phyloP scores from a whole-genome alignment of 768 basidiomycete species.

The Tubosaeta sp. region DNA sequence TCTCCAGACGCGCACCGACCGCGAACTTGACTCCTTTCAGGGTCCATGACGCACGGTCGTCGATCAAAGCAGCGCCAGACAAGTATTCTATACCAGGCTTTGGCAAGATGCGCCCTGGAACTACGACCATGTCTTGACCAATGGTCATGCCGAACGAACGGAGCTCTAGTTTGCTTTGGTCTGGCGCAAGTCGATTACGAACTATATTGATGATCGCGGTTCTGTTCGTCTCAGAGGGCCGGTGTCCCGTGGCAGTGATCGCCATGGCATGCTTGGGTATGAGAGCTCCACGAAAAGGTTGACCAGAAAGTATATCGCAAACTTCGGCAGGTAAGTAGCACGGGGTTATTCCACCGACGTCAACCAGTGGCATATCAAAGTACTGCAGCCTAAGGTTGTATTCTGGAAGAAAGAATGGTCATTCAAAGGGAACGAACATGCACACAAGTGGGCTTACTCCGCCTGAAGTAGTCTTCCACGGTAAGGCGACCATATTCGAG shows the following conservation, averaged over 20 bases:
- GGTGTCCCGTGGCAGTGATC: too few species aligned
- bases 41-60: conserved; percentile 51
- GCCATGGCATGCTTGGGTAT: conserved; percentile 42
- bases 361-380: conserved; percentile 42
- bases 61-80: conserved; percentile 29
- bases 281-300: conserved; percentile 44
- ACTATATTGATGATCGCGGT: conserved; percentile 41
- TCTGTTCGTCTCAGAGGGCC: conserved; percentile 46
- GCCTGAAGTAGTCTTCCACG: conserved; percentile 45
- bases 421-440: conserved; percentile 4
- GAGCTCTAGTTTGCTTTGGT: conserved; percentile 30
- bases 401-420: conserved; percentile 34
- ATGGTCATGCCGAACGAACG: conserved; percentile 44
- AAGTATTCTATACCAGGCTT: conserved; percentile 41
- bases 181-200: conserved; percentile 40
- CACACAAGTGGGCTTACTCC: too few species aligned
- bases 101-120: conserved; percentile 49
- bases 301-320: conserved; percentile 42
- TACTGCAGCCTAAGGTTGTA: conserved; percentile 37
- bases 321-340: conserved; percentile 46
- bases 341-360: conserved; percentile 45
- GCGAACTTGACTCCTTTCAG: conserved; percentile 56
- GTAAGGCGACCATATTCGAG: conserved; percentile 39
- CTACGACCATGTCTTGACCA: conserved; percentile 49
- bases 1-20: conserved; percentile 48